These are phyloP conservation scores for Penicillium italicum DNA, from an alignment of 2,329 filamentous ascomycete genomes.

Conservation along the genomic window DNA sequence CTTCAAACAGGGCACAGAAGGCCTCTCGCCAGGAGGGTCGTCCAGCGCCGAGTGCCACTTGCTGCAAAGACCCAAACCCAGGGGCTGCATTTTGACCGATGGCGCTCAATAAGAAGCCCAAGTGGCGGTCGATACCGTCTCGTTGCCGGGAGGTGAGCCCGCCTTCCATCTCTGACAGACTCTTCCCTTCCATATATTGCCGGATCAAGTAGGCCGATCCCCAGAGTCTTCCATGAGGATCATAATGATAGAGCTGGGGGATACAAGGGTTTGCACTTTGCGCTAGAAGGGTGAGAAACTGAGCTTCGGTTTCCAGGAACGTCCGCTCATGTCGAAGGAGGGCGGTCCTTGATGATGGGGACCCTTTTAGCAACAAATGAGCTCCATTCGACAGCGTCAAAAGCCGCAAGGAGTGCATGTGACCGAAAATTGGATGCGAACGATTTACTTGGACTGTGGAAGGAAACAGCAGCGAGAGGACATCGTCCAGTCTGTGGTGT, in stretches of 20 bases:
- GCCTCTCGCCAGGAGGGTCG: slow-evolving; percentile 52
- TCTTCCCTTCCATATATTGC: slow-evolving; percentile 35
- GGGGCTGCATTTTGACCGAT: slow-evolving; percentile 47
- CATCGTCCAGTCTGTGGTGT: slow-evolving; percentile 24
- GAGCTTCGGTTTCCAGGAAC: slow-evolving; percentile 41
- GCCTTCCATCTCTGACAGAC: slow-evolving; percentile 31
- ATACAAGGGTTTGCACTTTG: slow-evolving; percentile 34
- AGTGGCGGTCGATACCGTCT: slow-evolving; percentile 33
- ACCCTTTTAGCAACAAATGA: slow-evolving; percentile 38
- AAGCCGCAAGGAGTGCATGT: slow-evolving; percentile 36
- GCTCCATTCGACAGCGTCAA: slow-evolving; percentile 39
- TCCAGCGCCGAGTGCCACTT: slow-evolving; percentile 47
- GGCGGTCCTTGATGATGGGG: slow-evolving; percentile 33
- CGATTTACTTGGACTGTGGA: slow-evolving; percentile 28
- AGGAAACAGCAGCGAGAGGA: slow-evolving; percentile 34
- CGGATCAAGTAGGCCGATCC: slow-evolving; percentile 38
- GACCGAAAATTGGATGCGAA: slow-evolving; percentile 25
- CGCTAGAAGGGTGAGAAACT: slow-evolving; percentile 36
- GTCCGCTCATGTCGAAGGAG: slow-evolving; percentile 41
- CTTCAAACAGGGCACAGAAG: slow-evolving; percentile 52
- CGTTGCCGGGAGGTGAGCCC: slow-evolving; percentile 30
- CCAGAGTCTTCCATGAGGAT: slow-evolving; percentile 26
- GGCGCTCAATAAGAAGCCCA: slow-evolving; percentile 38
- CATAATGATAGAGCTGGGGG: slow-evolving; percentile 39
- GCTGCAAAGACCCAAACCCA: slow-evolving; percentile 50